Conservation (phyloP, 179 eudicot species). For the Vitellaria paradoxa region DNA sequence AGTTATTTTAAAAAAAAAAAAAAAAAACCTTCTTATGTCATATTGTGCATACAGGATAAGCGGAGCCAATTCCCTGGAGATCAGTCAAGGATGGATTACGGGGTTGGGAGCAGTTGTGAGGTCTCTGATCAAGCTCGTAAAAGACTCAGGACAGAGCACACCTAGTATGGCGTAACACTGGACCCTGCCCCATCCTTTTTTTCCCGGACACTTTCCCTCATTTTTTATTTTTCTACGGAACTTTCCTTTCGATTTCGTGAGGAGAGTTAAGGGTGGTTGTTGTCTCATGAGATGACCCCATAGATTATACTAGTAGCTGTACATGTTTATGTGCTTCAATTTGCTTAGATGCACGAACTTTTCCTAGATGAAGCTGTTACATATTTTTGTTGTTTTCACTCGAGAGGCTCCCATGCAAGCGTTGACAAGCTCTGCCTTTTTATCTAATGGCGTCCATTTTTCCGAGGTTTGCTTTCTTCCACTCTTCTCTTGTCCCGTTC, state of each 20-base stretch:
- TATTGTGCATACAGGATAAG: conserved; percentile 32
- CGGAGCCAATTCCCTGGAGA: conserved; percentile 24
- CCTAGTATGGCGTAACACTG: conserved; percentile 26
- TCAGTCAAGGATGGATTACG: conserved; percentile 26
- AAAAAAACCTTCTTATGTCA: background rate
- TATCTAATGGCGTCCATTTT: conserved; percentile 10
- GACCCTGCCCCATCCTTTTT: background rate
- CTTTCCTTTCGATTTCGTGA: background rate
- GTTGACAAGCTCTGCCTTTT: conserved; percentile 21
- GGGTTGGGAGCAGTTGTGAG: conserved; percentile 32
- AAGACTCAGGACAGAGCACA: conserved; percentile 42
- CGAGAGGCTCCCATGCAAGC: conserved; percentile 21
- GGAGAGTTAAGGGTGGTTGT: background rate
- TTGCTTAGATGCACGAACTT: background rate
- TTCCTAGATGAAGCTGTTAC: conserved; percentile 10
- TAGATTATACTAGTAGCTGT: background rate
- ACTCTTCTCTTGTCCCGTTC: background rate
- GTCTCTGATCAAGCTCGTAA: conserved; percentile 43
- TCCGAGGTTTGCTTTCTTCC: background rate
- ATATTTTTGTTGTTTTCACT: background rate
- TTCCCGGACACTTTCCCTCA: background rate
- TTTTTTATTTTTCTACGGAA: background rate
- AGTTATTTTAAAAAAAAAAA: background rate
- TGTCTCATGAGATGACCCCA: background rate
- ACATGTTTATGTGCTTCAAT: conserved; percentile 12